Evolutionary conservation across 202 grass and related monocot species (phyloP), one percentile per base, ranked within the genome.

Genomic region (Bolboschoenoplectus hybrid): DNA sequence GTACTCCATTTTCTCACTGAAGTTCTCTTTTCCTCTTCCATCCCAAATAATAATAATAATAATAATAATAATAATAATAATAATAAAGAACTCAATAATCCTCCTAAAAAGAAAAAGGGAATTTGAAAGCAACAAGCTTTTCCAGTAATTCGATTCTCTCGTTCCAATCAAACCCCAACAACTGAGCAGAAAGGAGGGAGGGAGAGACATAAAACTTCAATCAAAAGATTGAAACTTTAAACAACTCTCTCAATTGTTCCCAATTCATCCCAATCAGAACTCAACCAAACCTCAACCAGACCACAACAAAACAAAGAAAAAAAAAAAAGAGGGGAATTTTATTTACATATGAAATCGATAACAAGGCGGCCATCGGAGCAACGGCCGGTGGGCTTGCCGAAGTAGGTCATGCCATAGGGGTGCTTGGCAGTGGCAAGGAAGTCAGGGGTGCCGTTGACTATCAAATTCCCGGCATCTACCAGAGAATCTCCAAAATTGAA

Each of bases 281-380:
- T 17, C 39, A 34, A 82, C 57, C 35, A 67, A 60, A 40, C 17
- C 63, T 34, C 40, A 83, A 63, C 36, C 35, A 17, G 20, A 75
- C 40, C 56, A 26, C 38, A 2, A 71, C 50, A 74, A 19, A 43
- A 34, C 17, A 5, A 52, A 13, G 10, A 72, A 47, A 9, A 2
- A 68, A 58, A 82, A 45, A 60, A 75, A 49, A 66, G 5, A 61
- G 9, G 32, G 16, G 38, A 68, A 67, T 5, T 38, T 1, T 2
- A 9, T 50, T 11, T 62, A 99, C 97, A 92, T 20, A 99, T 91
- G 86, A 94, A 94, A 86, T 99, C 97, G 57, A 99, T 82, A 85
- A 99, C 90, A 72, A 99, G 90, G 76, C 97, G 97, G 4, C 97
- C 97, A 83, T 99, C 93, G 83, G 97, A 99, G 90, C 97, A 99